These are phyloP conservation scores for Colletotrichum sojae DNA, from an alignment of 2,329 filamentous ascomycete species.

Conservation along the genomic window DNA sequence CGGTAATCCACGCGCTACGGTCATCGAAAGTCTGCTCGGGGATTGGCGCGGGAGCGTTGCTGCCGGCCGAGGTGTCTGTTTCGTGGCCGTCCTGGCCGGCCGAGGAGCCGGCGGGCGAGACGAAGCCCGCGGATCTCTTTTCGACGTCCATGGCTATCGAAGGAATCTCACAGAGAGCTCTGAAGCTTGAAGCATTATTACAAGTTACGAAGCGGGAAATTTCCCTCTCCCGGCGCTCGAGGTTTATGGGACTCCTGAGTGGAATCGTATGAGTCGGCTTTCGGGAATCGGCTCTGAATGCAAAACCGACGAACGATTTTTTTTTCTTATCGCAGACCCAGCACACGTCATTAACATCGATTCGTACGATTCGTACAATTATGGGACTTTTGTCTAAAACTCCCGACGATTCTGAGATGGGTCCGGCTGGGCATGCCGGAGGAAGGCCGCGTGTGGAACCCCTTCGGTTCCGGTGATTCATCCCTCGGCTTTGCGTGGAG, in stretches of 20 bases:
- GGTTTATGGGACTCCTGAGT: neutral
- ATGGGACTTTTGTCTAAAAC: slow-evolving; percentile 4
- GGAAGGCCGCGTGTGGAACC: neutral
- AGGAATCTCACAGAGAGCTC: neutral
- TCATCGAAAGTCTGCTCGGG: slow-evolving; percentile 9
- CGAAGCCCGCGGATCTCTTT: neutral
- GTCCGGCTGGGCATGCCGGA: neutral
- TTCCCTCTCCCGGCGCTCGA: neutral
- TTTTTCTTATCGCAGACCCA: neutral
- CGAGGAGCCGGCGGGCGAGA: neutral
- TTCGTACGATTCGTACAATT: neutral
- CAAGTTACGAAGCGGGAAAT: neutral
- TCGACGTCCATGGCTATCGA: slow-evolving; percentile 24
- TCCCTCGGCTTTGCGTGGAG: slow-evolving; percentile 12
- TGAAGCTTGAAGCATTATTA: neutral
- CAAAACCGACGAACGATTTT: slow-evolving; percentile 22
- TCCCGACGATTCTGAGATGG: neutral
- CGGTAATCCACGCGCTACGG: slow-evolving; percentile 45
- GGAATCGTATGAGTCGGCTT: slow-evolving; percentile 30
- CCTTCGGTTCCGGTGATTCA: neutral
- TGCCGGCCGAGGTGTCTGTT: neutral
- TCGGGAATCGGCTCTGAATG: slow-evolving; percentile 22
- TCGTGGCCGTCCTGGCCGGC: neutral
- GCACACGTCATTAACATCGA: neutral
- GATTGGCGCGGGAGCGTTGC: neutral